Percentiles rank a stretch among this genome's conserved stretches.
phyloP scores from a whole-genome alignment of 2,329 filamentous ascomycete species.

The Scedosporium dehoogii region DNA sequence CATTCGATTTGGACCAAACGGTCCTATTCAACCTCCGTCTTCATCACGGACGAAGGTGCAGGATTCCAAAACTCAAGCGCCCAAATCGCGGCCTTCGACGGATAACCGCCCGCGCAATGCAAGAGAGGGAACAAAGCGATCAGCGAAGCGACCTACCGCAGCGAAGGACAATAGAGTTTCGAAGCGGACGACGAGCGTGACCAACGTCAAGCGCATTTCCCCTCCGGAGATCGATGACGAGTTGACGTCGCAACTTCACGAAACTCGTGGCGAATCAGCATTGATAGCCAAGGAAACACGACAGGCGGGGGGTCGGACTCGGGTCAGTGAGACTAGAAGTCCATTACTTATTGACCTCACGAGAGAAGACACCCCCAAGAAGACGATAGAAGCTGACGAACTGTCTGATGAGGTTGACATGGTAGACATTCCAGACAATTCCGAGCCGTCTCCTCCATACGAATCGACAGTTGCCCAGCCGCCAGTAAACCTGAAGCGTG shows the following conservation, averaged over 20 bases:
- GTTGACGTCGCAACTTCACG: neutral
- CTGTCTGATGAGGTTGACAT: neutral
- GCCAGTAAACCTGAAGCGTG: neutral
- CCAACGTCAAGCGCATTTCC: neutral
- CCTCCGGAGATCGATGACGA: neutral
- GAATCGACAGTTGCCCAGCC: neutral
- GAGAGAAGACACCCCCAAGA: neutral
- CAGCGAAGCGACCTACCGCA: no score
- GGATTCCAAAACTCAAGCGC: no score
- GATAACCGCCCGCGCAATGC: neutral
- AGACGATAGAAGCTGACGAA: neutral
- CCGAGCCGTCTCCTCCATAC: neutral
- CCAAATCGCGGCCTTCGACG: no score
- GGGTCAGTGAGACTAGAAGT: constrained; percentile 1
- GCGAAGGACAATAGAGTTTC: no score
- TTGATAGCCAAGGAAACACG: neutral
- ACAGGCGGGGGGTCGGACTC: neutral
- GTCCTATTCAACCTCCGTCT: neutral
- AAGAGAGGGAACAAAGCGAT: neutral
- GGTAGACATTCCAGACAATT: neutral
- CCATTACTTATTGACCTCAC: neutral
- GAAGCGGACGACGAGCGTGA: neutral
- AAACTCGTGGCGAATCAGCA: neutral
- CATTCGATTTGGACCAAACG: neutral
- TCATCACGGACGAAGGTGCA: no score